Evolutionary conservation across 345 rosid species (phyloP).

Genomic region (Syzygium grande): DNA sequence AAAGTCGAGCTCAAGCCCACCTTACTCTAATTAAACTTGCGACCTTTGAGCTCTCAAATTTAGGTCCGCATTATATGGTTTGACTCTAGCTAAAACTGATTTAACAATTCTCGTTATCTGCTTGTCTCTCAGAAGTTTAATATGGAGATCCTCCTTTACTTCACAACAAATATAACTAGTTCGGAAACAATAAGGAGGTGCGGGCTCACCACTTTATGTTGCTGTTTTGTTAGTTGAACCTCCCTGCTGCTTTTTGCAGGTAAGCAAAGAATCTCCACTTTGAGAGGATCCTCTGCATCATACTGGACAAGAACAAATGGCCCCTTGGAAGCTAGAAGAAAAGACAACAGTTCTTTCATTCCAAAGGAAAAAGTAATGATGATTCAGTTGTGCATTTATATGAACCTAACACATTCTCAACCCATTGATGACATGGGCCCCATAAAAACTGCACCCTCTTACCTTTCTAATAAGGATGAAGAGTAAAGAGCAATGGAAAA

Average conservation of each 20-base stretch:
- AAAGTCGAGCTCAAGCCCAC: neutral
- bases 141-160: neutral
- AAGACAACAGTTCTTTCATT: neutral
- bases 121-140: neutral
- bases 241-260: neutral
- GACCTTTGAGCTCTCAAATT: neutral
- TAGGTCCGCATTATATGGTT: neutral
- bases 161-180: neutral
- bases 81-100: neutral
- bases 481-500: neutral
- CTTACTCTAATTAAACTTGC: neutral
- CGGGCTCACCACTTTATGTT: constrained; percentile 15
- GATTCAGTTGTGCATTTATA: neutral
- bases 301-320: constrained; percentile 22
- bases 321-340: constrained; percentile 16
- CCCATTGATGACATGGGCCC: neutral
- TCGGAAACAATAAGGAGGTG: neutral
- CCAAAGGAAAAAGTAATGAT: neutral
- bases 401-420: neutral
- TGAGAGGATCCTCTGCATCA: constrained; percentile 15
- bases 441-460: neutral
- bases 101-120: neutral
- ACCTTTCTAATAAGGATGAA: neutral
- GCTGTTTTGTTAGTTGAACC: constrained; percentile 5
- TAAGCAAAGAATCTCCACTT: constrained; percentile 7